These are phyloP conservation scores for Hymenoscyphus fructigenus DNA, from an alignment of 2,329 filamentous ascomycete species.

Conservation along the genomic window DNA sequence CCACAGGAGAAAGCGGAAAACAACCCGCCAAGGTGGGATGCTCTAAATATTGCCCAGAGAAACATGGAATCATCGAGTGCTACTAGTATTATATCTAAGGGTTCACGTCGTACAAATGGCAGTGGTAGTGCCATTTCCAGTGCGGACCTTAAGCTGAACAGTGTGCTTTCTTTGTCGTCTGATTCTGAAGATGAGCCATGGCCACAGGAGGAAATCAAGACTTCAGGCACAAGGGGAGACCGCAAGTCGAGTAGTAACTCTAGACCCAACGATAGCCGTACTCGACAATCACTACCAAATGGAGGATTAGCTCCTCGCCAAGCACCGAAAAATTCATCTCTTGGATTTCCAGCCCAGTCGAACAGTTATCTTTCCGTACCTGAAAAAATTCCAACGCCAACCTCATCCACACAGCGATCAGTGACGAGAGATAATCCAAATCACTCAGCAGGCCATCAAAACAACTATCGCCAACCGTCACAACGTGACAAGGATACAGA, in stretches of 20 bases:
- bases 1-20: slow-evolving; percentile 20
- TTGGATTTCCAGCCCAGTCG: slow-evolving; percentile 1
- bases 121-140: slow-evolving; percentile 31
- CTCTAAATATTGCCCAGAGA: neutral
- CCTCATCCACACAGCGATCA: slow-evolving; percentile 4
- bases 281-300: slow-evolving; percentile 12
- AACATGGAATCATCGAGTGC: slow-evolving; percentile 26
- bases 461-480: neutral
- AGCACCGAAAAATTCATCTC: slow-evolving; percentile 11
- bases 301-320: slow-evolving; percentile 13
- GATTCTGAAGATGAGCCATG: slow-evolving; percentile 33
- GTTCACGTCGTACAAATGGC: slow-evolving; percentile 31
- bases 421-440: neutral
- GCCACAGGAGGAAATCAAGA: slow-evolving; percentile 20
- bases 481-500: slow-evolving; percentile 5
- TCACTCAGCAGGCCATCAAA: neutral
- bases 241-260: neutral
- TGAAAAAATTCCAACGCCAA: slow-evolving; percentile 12
- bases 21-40: neutral
- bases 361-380: slow-evolving; percentile 25
- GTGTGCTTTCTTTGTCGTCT: slow-evolving; percentile 36
- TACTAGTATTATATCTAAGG: slow-evolving; percentile 34
- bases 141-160: slow-evolving; percentile 34
- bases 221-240: slow-evolving; percentile 4
- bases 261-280: slow-evolving; percentile 3